These are phyloP conservation scores for Pezicula rhizophila DNA, from an alignment of 2,329 filamentous ascomycete species.

Conservation along the genomic window DNA sequence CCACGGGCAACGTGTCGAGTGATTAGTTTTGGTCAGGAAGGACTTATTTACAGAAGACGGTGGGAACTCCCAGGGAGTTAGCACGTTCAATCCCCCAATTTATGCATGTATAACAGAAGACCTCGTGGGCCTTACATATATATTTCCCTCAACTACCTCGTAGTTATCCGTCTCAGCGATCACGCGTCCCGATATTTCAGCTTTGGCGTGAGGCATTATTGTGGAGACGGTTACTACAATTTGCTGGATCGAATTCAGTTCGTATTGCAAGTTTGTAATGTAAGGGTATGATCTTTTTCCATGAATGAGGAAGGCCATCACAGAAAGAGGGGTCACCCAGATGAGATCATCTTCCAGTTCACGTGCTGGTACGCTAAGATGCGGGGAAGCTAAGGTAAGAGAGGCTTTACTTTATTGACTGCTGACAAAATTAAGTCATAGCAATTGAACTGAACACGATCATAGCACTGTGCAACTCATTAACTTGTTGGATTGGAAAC, in stretches of 20 bases:
- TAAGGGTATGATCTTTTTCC: not conserved
- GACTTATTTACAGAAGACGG: constrained; percentile 32
- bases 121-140: constrained; percentile 31
- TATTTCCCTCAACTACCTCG: constrained; percentile 41
- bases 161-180: constrained; percentile 40
- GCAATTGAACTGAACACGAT: too few species aligned
- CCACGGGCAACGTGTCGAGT: constrained; percentile 38
- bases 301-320: not conserved
- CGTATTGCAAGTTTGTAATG: not conserved
- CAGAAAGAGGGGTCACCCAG: not conserved
- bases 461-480: too few species aligned
- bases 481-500: too few species aligned
- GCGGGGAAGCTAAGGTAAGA: not conserved
- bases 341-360: not conserved
- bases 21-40: constrained; percentile 34
- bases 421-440: not conserved
- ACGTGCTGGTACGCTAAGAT: not conserved
- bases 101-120: constrained; percentile 11
- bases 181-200: constrained; percentile 36
- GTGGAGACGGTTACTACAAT: not conserved
- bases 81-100: constrained; percentile 3
- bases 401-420: not conserved
- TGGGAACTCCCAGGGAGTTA: constrained; percentile 26
- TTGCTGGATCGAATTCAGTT: not conserved
- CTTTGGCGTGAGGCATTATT: constrained; percentile 12